Conservation (phyloP, 2,329 filamentous ascomycete species). For the Cytospora mali region DNA sequence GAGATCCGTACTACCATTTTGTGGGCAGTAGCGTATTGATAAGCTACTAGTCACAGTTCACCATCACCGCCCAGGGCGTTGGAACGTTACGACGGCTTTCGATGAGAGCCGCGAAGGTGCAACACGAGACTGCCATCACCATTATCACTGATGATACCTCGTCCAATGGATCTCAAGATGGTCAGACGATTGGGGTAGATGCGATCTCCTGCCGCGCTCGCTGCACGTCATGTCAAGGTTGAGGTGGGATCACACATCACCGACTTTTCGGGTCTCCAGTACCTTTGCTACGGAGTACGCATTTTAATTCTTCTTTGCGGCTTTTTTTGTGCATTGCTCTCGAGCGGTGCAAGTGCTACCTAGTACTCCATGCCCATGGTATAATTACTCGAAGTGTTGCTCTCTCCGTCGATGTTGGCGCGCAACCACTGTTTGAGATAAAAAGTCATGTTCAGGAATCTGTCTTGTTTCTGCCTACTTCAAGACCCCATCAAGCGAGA, state of each 20-base stretch:
- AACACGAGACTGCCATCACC: neutral
- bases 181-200: neutral
- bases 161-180: neutral
- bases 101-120: neutral
- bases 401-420: neutral
- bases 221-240: neutral
- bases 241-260: neutral
- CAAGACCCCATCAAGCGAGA: too few species aligned
- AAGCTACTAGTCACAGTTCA: neutral
- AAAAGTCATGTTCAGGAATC: neutral
- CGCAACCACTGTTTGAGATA: neutral
- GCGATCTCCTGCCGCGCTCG: slow-evolving; percentile 5
- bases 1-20: neutral
- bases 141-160: neutral
- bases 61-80: neutral
- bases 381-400: slow-evolving; percentile 4
- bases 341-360: neutral
- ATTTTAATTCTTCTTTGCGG: neutral
- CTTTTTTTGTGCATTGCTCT: neutral
- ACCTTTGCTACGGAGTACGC: neutral
- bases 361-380: neutral
- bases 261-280: neutral
- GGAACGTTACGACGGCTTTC: neutral
- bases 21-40: neutral
- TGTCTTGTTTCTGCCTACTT: neutral